Percentiles rank a stretch among this genome's conserved stretches.
Conservation (phyloP, 176 grass and related monocot species). For the Rhynchospora pubera region DNA sequence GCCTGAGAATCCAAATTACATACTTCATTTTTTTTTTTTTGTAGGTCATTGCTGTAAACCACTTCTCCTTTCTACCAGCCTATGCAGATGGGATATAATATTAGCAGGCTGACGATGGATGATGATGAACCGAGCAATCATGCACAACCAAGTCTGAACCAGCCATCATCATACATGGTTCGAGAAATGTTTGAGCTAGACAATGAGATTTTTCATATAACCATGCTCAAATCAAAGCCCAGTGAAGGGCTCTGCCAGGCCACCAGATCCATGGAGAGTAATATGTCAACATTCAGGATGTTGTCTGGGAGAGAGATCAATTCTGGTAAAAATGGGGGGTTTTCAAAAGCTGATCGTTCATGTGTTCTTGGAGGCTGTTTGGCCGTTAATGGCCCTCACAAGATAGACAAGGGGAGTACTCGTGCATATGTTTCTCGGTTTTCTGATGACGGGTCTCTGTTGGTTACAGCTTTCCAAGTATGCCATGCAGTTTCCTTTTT, state of each 20-base stretch:
- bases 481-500: background rate
- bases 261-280: constrained; percentile 14
- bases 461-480: constrained; percentile 79
- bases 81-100: constrained; percentile 23
- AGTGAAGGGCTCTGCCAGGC: constrained; percentile 39
- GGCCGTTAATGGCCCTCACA: constrained; percentile 41
- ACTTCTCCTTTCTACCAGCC: background rate
- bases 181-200: constrained; percentile 42
- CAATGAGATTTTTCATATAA: constrained; percentile 78
- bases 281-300: constrained; percentile 44
- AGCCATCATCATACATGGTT: background rate
- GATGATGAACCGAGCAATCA: constrained; percentile 1
- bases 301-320: constrained; percentile 61
- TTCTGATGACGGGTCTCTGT: constrained; percentile 71
- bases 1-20: no score
- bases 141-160: background rate
- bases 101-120: constrained; percentile 26
- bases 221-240: constrained; percentile 49
- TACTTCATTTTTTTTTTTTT: background rate
- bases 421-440: constrained; percentile 83
- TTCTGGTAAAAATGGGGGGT: constrained; percentile 46
- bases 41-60: background rate
- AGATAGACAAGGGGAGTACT: constrained; percentile 46
- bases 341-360: constrained; percentile 53
- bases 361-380: constrained; percentile 58